phyloP scores from a whole-genome alignment of 2,329 filamentous ascomycete genomes.

The Penicillium sp. region DNA sequence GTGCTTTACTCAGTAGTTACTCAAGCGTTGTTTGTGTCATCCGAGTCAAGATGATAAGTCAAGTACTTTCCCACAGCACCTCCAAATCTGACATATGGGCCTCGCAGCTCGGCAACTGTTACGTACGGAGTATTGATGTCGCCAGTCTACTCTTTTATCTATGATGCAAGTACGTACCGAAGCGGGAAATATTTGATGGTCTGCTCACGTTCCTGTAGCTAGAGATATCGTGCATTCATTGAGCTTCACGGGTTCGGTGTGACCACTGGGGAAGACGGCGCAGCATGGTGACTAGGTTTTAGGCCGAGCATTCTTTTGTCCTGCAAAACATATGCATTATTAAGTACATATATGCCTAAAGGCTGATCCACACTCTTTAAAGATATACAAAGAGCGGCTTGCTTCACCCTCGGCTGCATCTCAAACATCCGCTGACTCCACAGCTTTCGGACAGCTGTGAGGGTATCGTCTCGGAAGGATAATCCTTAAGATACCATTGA shows the following conservation, averaged over 20 bases:
- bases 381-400: not conserved
- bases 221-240: not conserved
- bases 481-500: slow-evolving; percentile 9
- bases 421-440: slow-evolving; percentile 7
- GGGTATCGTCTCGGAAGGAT: slow-evolving; percentile 9
- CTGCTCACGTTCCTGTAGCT: too few species aligned
- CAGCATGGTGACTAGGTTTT: not conserved
- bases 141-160: not conserved
- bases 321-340: slow-evolving; percentile 9
- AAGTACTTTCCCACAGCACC: not conserved
- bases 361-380: not conserved
- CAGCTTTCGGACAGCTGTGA: slow-evolving; percentile 8
- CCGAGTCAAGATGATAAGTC: not conserved
- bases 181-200: not conserved
- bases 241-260: not conserved
- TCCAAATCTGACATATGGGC: not conserved
- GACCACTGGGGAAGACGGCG: not conserved
- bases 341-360: slow-evolving; percentile 12
- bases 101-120: too few species aligned
- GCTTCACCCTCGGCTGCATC: slow-evolving; percentile 10
- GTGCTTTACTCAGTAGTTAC: too few species aligned
- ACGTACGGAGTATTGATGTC: too few species aligned
- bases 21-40: too few species aligned
- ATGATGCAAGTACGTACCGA: not conserved
- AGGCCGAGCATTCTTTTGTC: slow-evolving; percentile 14